Base-by-base conservation (phyloP, 2,329 filamentous ascomycete genomes). In the Botrytis squamosa region DNA sequence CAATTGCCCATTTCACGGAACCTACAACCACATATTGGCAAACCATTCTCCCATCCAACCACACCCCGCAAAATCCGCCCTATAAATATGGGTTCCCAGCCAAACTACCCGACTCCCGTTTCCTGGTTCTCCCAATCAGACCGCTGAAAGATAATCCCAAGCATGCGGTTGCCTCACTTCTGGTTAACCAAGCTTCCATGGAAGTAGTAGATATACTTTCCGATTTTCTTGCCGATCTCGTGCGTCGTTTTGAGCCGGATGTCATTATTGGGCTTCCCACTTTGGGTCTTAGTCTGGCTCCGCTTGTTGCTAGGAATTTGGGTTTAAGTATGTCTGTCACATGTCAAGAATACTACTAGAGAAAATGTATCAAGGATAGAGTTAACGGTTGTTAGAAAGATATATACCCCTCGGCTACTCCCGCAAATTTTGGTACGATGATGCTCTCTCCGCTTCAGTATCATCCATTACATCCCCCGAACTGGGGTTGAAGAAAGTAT, bases 401-500 rank as follows among this genome's bases (percentile, higher is more conserved):
- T 80, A 79, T 52, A 63, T 80, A 1, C 76, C 79, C 2, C 72
- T 80, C n/a, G 79, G 79, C 3, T 80, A 79, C 60, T 80, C 79
- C 3, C 74, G 74, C 4, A 80, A 80, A 67, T 80, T 80, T 75
- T 80, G 79, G 79, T 80, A 80, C 62, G 52, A 67, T 2, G 76
- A 78, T 10, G 62, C 49, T 0, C 77, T 80, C 18, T 79, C 78
- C 3, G 76, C 78, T 0, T 63, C 70, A 25, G 74, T 79, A 3
- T 77, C 76, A 3, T 80, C 78, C 18, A 78, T 80, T 71, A 80
- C 79, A 5, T 80, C 78, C 14, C 78, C 78, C 2, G 42, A 40
- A 22, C 22, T 74, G 6, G 75, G 74, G 3, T 16, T 69, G 10
- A 80, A 80, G 68, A 76, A 68, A 40, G 74, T 79, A 0, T 80